phyloP scores from a whole-genome alignment of 2,329 filamentous ascomycete genomes.

The Emmonsiellopsis sp. region DNA sequence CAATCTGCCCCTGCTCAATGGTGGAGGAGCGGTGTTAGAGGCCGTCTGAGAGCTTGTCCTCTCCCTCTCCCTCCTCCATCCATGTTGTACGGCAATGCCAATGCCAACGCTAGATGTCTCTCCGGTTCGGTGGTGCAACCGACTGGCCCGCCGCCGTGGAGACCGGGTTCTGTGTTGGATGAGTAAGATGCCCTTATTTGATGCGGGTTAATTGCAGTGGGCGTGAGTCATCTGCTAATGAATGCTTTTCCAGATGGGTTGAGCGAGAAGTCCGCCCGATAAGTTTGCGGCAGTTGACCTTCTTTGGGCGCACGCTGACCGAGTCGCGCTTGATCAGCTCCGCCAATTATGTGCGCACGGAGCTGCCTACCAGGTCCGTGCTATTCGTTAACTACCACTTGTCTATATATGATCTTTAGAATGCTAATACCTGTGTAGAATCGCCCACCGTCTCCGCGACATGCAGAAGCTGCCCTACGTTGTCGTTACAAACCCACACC shows the following conservation, averaged over 20 bases:
- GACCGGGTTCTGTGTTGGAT: constrained; percentile 50
- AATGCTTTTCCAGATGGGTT: constrained; percentile 61
- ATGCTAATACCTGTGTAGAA: constrained; percentile 38
- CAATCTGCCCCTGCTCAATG: background rate
- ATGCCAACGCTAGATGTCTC: constrained; percentile 3
- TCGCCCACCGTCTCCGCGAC: constrained; percentile 89
- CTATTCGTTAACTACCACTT: background rate
- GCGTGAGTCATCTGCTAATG: background rate
- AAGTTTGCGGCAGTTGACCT: constrained; percentile 89
- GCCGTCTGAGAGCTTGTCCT: constrained; percentile 14
- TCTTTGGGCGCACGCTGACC: constrained; percentile 89
- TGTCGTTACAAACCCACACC: constrained; percentile 89
- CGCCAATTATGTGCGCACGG: constrained; percentile 93
- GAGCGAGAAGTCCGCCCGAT: constrained; percentile 89
- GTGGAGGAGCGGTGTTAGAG: background rate
- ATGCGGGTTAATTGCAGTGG: constrained; percentile 15
- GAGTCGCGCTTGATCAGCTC: constrained; percentile 84
- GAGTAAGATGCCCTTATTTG: constrained; percentile 37
- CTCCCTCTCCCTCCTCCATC: too few relatives aligned
- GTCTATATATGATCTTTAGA: background rate
- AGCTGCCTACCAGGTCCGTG: constrained; percentile 70
- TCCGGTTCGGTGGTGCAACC: constrained; percentile 20
- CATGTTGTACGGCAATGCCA: too few relatives aligned
- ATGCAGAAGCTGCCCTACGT: constrained; percentile 96
- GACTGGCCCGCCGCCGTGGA: constrained; percentile 41